Evolutionary conservation across 495 filamentous ascomycete genomes (phyloP), one percentile per base, ranked within the genome.

Genomic region (Clohesyomyces aquaticus): DNA sequence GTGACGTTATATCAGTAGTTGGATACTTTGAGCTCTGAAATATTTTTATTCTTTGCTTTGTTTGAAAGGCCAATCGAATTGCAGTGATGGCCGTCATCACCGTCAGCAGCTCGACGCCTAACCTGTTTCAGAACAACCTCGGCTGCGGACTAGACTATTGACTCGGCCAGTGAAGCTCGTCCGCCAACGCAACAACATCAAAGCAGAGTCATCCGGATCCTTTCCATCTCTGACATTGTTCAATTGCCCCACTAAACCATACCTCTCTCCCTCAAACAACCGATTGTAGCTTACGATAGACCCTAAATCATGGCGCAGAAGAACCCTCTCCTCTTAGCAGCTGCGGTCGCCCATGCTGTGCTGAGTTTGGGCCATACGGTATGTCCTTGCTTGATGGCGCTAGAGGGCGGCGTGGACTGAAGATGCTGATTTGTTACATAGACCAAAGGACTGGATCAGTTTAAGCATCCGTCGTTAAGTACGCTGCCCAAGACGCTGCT

Each of bases 351-450:
- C 3, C 56, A 69, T 58, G 58, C 21, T 1, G 10, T 69, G 25
- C 35, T 69, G 10, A 61, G 61, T 41, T 42, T 65, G 35, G 67
- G 27, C 12, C 67, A 69, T 55, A 69, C 67, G 9, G 67, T 69
- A 51, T 12, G 61, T 23, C 16, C 10, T 25, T 18, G 35, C n/a
- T 32, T 32, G 21, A 54, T 9, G 8, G 55, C 10, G 4, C 21
- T 23, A 43, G 12, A 35, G 8, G 25, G 14, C 18, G 8, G 10
- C 16, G 25, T 14, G 25, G 10, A 27, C 10, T 29, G 21, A 6
- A 43, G n/a, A 41, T 53, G 28, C 43, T 55, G 41, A 54, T n/a
- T 19, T n/a, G 27, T 3, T 42, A 18, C 16, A 0, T 32, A 69
- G 67, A 42, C 57, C 21, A 65, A 65, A 65, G 67, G 67, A 1